These are phyloP conservation scores for Lathyrus oleraceus DNA, from an alignment of 306 rosid species.

Conservation along the genomic window DNA sequence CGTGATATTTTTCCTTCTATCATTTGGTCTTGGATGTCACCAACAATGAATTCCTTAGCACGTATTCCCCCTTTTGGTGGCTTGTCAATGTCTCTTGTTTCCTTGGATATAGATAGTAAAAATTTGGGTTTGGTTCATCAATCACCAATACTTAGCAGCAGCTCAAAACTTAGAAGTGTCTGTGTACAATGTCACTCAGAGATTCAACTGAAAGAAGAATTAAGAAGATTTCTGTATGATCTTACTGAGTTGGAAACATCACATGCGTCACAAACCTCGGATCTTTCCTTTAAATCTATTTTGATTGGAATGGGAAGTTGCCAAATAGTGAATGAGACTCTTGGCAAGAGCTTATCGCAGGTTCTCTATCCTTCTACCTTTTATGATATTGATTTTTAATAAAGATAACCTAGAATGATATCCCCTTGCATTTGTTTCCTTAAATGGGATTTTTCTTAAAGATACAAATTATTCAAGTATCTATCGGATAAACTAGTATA, in stretches of 20 bases:
- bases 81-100: background rate
- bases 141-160: background rate
- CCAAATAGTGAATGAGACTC: background rate
- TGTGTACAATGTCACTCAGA: background rate
- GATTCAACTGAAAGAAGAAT: background rate
- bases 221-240: conserved; percentile 1
- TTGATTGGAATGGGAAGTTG: conserved; percentile 33
- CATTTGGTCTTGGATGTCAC: conserved; percentile 40
- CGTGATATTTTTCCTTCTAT: conserved; percentile 35
- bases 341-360: conserved; percentile 28
- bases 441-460: background rate
- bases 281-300: conserved; percentile 5
- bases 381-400: background rate
- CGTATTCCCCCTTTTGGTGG: background rate
- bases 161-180: conserved; percentile 13
- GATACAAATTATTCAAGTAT: background rate
- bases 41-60: conserved; percentile 8
- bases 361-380: conserved; percentile 22
- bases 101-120: background rate
- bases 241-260: conserved; percentile 1
- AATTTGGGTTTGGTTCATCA: background rate
- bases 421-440: background rate
- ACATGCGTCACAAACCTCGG: background rate
- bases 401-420: background rate
- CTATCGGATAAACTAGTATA: background rate